These are phyloP conservation scores for Xerocomellus amylosporus DNA, from an alignment of 768 basidiomycete genomes.

Conservation along the genomic window DNA sequence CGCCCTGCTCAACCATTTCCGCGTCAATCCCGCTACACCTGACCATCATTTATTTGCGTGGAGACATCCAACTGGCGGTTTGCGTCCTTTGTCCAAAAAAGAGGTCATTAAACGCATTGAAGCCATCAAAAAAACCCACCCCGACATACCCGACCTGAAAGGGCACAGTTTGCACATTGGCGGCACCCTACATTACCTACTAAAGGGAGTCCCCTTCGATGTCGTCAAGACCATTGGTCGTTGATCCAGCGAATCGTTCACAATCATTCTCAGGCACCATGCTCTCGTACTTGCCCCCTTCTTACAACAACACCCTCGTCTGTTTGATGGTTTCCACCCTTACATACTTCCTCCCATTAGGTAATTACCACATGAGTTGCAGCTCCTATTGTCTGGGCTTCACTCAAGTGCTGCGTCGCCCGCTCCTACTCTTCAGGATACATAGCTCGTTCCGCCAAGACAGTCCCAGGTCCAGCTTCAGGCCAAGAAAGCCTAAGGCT, in stretches of 20 bases:
- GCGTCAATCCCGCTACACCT: neutral
- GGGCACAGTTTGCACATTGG: neutral
- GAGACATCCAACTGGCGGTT: neutral
- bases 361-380: no score
- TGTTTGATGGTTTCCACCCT: no score
- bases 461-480: no score
- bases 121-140: neutral
- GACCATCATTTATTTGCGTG: neutral
- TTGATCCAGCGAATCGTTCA: neutral
- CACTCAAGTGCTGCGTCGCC: no score
- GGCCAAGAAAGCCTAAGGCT: no score
- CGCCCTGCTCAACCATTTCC: neutral
- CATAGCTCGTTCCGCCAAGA: no score
- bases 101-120: neutral
- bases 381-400: no score
- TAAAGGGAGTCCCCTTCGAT: neutral
- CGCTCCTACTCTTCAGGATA: no score
- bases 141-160: neutral
- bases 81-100: neutral
- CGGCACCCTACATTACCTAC: neutral
- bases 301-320: neutral
- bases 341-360: no score
- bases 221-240: neutral
- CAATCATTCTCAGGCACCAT: neutral
- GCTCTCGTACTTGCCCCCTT: neutral